Base-by-base conservation (phyloP, 345 rosid species). In the Abelmoschus esculentus region DNA sequence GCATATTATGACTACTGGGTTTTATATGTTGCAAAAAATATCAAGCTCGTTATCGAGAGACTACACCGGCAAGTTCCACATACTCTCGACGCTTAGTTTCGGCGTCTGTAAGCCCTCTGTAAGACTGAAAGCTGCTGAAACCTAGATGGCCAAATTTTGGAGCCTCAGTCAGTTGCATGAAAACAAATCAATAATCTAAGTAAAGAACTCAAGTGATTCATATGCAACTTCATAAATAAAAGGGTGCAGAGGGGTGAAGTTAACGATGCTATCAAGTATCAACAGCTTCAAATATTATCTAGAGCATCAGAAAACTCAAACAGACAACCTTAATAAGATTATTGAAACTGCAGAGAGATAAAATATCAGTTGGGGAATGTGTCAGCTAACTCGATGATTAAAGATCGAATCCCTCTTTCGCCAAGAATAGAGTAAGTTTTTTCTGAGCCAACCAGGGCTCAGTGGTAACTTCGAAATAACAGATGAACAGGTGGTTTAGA, bases 31-130 rank as follows among this genome's bases (percentile, higher is more conserved):
- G 34, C 19, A 15, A 60, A 60, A 29, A 12, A 31, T 8, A 42
- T 34, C 11, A 61, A 61, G 14, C n/a, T 1, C 4, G 7, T 3
- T 6, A 44, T 38, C n/a, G 8, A 19, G 9, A 40, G 10, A 63
- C 53, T 54, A 69, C 18, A 31, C 52, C 76, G 74, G 76, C 55
- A 78, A 78, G 65, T 78, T 73, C 80, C 80, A 81, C 0, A 76
- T 67, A 54, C 80, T 76, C 82, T 81, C 76, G 3, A 75, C 78
- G 4, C 54, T 47, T 57, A 75, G 22, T 34, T 75, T 71, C 15
- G 84, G 82, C 28, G 42, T 36, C 42, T 69, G 28, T n/a, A 71
- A 57, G 15, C 78, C 78, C 67, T 78, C 78, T 50, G 73, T 75
- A 70, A 73, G 57, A 17, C 67, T 69, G 65, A 67, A 68, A 47